phyloP scores from a whole-genome alignment of 2,329 filamentous ascomycete genomes.

The Keithomyces neogunnii region DNA sequence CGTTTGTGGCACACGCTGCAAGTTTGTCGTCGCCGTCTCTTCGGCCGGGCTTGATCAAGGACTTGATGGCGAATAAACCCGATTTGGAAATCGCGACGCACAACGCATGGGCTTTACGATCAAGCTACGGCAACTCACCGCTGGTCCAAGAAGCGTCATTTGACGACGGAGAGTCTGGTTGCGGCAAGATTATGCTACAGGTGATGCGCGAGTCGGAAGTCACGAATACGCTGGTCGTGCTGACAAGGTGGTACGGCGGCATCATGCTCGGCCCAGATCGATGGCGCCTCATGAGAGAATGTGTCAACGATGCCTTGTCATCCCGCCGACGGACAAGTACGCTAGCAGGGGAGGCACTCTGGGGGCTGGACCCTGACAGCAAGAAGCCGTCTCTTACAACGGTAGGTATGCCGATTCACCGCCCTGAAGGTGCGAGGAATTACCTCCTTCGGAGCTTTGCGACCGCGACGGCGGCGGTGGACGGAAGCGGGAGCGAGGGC shows the following conservation, averaged over 20 bases:
- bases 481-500: slow-evolving; percentile 14
- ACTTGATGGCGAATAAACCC: slow-evolving; percentile 39
- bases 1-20: slow-evolving; percentile 46
- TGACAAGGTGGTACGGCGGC: slow-evolving; percentile 56
- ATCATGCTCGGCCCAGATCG: slow-evolving; percentile 53
- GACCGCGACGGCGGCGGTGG: slow-evolving; percentile 25
- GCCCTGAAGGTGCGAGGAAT: slow-evolving; percentile 57
- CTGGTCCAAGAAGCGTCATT: slow-evolving; percentile 41
- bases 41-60: slow-evolving; percentile 34
- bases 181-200: slow-evolving; percentile 47
- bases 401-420: slow-evolving; percentile 61
- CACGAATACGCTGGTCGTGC: slow-evolving; percentile 46
- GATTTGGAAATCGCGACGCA: slow-evolving; percentile 47
- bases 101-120: slow-evolving; percentile 45
- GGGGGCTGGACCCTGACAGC: slow-evolving; percentile 50
- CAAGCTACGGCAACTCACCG: slow-evolving; percentile 26
- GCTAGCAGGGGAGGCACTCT: slow-evolving; percentile 44
- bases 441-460: slow-evolving; percentile 55
- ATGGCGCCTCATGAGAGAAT: slow-evolving; percentile 54
- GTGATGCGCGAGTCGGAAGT: slow-evolving; percentile 42
- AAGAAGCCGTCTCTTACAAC: slow-evolving; percentile 31
- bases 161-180: slow-evolving; percentile 55
- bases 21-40: slow-evolving; percentile 28
- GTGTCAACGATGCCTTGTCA: slow-evolving; percentile 45
- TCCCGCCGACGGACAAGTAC: slow-evolving; percentile 32